Conservation (phyloP, 176 grass and related monocot genomes). For the Lolium multiflorum region DNA sequence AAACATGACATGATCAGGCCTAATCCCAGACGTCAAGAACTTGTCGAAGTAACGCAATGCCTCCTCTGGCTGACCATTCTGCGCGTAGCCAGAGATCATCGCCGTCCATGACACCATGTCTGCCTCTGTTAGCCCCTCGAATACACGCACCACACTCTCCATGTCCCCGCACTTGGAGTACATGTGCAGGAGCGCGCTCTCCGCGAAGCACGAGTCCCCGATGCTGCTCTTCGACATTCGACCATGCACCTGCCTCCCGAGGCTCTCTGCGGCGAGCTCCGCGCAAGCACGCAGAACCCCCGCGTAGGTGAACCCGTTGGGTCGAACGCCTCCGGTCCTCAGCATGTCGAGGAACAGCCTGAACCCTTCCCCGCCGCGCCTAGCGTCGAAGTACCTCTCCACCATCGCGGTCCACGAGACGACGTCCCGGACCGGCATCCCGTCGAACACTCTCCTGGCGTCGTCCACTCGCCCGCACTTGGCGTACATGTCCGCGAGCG, state of each 20-base stretch:
- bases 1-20: constrained; percentile 70
- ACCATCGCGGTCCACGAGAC: constrained; percentile 93
- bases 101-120: constrained; percentile 84
- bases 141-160: constrained; percentile 59
- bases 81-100: constrained; percentile 68
- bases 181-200: constrained; percentile 75
- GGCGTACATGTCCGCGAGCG: constrained; percentile 88
- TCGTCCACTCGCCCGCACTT: constrained; percentile 75
- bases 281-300: constrained; percentile 73
- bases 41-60: constrained; percentile 65
- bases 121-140: constrained; percentile 48
- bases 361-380: constrained; percentile 64
- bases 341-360: constrained; percentile 61
- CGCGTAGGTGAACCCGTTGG: constrained; percentile 80
- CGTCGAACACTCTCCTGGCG: constrained; percentile 76
- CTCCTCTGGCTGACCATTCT: constrained; percentile 77
- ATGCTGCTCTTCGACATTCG: constrained; percentile 61
- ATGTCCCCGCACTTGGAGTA: constrained; percentile 88
- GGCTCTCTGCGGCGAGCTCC: constrained; percentile 56
- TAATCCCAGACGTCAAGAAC: constrained; percentile 61
- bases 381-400: constrained; percentile 74
- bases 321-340: constrained; percentile 41
- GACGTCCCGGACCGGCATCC: constrained; percentile 53
- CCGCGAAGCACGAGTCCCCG: constrained; percentile 60
- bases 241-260: constrained; percentile 73